phyloP scores from a whole-genome alignment of 805 yeast genomes.

The Candida wancherniae region DNA sequence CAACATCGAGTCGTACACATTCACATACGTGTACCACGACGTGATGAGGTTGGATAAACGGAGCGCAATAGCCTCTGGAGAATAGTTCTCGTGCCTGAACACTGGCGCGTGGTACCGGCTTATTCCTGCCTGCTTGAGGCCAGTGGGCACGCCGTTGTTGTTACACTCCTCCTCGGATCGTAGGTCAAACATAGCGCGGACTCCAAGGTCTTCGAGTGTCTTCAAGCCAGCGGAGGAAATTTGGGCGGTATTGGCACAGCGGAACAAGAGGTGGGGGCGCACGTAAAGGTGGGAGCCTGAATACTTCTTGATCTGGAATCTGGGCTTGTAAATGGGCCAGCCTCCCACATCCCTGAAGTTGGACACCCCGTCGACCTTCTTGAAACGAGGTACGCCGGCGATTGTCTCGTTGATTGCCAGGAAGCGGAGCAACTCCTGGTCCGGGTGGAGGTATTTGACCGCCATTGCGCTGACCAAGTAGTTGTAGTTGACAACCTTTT shows the following conservation, averaged over 20 bases:
- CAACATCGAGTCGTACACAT: constrained; percentile 59
- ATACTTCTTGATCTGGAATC: constrained; percentile 2
- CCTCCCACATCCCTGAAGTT: constrained; percentile 85
- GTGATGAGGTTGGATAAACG: constrained; percentile 51
- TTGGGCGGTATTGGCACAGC: constrained; percentile 58
- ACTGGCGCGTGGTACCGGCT: constrained; percentile 54
- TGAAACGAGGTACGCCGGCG: constrained; percentile 52
- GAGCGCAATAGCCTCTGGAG: constrained; percentile 60
- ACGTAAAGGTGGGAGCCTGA: constrained; percentile 32
- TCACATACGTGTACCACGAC: constrained; percentile 58
- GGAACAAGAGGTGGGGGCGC: constrained; percentile 49
- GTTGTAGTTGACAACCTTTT: constrained; percentile 53
- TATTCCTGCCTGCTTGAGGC: constrained; percentile 39
- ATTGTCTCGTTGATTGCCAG: constrained; percentile 30
- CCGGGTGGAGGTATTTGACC: constrained; percentile 43
- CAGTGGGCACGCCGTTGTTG: constrained; percentile 39
- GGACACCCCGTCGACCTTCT: constrained; percentile 57
- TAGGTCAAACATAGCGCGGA: constrained; percentile 61
- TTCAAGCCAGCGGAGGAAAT: constrained; percentile 49
- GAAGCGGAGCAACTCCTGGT: constrained; percentile 52
- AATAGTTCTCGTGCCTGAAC: constrained; percentile 46
- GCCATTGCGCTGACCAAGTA: constrained; percentile 47
- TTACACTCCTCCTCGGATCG: constrained; percentile 55
- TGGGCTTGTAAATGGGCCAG: constrained; percentile 42
- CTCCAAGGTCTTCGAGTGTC: constrained; percentile 38